Conservation (phyloP, 2,329 filamentous ascomycete genomes). For the Fusarium nelsonii region DNA sequence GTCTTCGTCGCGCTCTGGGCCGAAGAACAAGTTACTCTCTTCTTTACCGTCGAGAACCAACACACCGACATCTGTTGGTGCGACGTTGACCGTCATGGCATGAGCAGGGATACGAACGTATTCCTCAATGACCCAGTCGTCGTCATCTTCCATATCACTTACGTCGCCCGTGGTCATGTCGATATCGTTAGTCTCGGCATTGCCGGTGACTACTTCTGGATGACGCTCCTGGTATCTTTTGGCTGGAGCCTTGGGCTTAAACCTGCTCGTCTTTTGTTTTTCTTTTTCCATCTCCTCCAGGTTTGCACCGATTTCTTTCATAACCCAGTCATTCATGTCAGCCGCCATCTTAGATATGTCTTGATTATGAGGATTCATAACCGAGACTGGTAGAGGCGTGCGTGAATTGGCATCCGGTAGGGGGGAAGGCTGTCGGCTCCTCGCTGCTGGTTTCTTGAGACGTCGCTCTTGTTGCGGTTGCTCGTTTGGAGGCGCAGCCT, state of each 20-base stretch:
- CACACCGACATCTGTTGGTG: conserved; percentile 65
- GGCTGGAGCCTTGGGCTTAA: conserved; percentile 67
- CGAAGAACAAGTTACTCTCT: conserved; percentile 71
- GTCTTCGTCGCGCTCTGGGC: conserved; percentile 70
- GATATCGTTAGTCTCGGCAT: conserved; percentile 40
- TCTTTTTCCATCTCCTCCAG: conserved; percentile 62
- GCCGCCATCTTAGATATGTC: conserved; percentile 65
- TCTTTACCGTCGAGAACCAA: conserved; percentile 69
- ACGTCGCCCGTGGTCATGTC: conserved; percentile 56
- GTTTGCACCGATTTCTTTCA: conserved; percentile 69
- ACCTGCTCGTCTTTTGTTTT: conserved; percentile 56
- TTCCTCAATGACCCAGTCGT: conserved; percentile 73
- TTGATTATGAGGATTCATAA: conserved; percentile 53
- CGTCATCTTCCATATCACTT: conserved; percentile 60
- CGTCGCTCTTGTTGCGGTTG: conserved; percentile 42
- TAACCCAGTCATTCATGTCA: conserved; percentile 70
- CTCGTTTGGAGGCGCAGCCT: neutral
- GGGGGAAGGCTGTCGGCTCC: conserved; percentile 45
- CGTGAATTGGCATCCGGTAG: conserved; percentile 38
- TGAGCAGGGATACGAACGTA: conserved; percentile 71
- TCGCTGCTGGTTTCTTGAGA: conserved; percentile 53
- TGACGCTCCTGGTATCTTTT: conserved; percentile 69
- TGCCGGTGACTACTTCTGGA: conserved; percentile 53
- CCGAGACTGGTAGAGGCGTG: conserved; percentile 51
- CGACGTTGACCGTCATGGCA: conserved; percentile 60